phyloP scores from a whole-genome alignment of 306 rosid species.

The Citrullus colocynthis region DNA sequence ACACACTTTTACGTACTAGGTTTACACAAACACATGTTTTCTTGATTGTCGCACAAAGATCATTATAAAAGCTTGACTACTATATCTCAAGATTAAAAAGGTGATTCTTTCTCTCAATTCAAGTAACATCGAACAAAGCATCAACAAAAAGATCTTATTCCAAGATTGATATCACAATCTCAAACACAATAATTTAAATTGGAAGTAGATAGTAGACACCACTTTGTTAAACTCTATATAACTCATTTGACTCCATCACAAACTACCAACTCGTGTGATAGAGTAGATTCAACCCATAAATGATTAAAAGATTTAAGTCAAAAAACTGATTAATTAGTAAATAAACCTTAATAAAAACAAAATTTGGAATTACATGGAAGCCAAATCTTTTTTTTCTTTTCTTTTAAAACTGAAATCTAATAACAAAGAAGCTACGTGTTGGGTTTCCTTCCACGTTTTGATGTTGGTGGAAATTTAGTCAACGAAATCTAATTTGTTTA shows the following conservation, averaged over 20 bases:
- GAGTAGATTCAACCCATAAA: background rate
- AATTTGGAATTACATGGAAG: background rate
- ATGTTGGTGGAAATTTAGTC: background rate
- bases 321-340: background rate
- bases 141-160: background rate
- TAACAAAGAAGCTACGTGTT: background rate
- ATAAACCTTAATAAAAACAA: background rate
- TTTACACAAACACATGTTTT: background rate
- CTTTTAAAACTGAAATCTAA: background rate
- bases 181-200: too few relatives aligned
- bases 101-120: background rate
- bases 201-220: too few relatives aligned
- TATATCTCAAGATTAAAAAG: background rate
- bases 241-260: background rate
- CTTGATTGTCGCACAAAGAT: background rate
- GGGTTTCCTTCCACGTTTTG: background rate
- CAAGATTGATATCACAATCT: background rate
- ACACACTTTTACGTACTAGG: background rate
- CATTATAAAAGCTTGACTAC: background rate
- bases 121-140: background rate
- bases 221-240: background rate
- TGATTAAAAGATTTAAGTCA: background rate
- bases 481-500: background rate
- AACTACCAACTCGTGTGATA: background rate
- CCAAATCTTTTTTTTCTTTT: background rate